phyloP scores from a whole-genome alignment of 2,329 filamentous ascomycete species.

The Penicillium rolfsii region DNA sequence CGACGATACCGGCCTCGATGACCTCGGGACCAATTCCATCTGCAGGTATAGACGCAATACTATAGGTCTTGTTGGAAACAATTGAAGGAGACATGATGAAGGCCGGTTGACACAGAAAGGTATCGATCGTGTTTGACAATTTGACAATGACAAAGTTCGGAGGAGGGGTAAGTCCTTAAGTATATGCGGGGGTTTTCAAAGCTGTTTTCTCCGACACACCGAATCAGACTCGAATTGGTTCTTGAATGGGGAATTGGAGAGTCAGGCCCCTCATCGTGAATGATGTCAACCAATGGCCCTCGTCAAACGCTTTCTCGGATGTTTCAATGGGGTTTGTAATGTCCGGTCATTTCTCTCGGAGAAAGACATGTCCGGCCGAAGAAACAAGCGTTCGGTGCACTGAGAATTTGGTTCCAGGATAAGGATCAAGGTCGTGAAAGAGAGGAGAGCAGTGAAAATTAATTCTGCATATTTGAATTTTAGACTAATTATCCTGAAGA shows the following conservation, averaged over 20 bases:
- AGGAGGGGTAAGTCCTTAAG: conserved; percentile 14
- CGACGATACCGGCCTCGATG: conserved; percentile 64
- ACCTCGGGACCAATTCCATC: conserved; percentile 73
- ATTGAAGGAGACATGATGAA: conserved; percentile 26
- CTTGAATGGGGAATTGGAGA: conserved; percentile 8
- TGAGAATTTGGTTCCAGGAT: too few species aligned
- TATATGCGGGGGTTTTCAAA: conserved; percentile 17
- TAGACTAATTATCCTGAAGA: not conserved
- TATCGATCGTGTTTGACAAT: not conserved
- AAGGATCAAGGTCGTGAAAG: not conserved
- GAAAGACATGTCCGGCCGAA: conserved; percentile 22
- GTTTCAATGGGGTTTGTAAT: conserved; percentile 4
- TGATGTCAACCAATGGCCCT: conserved; percentile 9
- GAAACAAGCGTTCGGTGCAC: not conserved
- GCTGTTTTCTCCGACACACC: conserved; percentile 1
- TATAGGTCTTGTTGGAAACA: conserved; percentile 40
- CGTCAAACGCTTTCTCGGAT: conserved; percentile 7
- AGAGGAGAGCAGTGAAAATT: not conserved
- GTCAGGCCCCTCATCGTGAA: conserved; percentile 11
- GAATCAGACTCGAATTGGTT: conserved; percentile 8
- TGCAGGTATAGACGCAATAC: conserved; percentile 67
- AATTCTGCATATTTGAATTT: not conserved
- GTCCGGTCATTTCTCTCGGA: conserved; percentile 5
- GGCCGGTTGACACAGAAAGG: not conserved
- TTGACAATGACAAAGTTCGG: not conserved